A percentile compares a stretch with the other conserved stretches of the same genome.
Evolutionary conservation across 1,284 basidiomycete species (phyloP).

Genomic region (Sporisorium reilianum): DNA sequence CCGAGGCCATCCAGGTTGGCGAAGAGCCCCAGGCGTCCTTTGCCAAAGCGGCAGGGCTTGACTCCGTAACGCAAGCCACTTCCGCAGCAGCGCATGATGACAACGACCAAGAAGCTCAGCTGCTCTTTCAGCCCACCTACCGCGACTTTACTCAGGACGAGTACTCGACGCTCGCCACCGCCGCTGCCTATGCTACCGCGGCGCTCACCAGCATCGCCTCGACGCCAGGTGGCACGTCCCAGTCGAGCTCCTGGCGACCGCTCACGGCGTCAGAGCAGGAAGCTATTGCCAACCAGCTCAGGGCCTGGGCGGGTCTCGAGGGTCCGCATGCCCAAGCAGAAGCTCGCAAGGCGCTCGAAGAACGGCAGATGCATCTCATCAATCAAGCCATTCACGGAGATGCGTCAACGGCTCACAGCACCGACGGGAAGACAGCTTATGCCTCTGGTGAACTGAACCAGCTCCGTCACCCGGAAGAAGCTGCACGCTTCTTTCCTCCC

Average conservation of each 20-base stretch:
- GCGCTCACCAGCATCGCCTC: slow-evolving; percentile 58
- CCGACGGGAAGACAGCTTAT: neutral
- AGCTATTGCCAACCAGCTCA: slow-evolving; percentile 51
- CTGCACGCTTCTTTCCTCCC: slow-evolving; percentile 58
- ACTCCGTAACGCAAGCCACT: slow-evolving; percentile 16
- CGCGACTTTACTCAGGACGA: slow-evolving; percentile 54
- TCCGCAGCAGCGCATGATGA: slow-evolving; percentile 2
- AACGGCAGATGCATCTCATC: slow-evolving; percentile 50
- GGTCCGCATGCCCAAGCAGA: slow-evolving; percentile 58
- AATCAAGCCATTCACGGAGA: slow-evolving; percentile 29
- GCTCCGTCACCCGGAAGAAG: slow-evolving; percentile 20
- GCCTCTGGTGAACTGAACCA: slow-evolving; percentile 9
- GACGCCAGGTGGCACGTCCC: slow-evolving; percentile 26
- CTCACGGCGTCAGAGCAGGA: slow-evolving; percentile 52
- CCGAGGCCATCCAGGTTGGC: slow-evolving; percentile 35
- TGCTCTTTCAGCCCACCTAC: slow-evolving; percentile 55
- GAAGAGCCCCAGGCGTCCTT: slow-evolving; percentile 12
- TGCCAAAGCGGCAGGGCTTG: slow-evolving; percentile 1
- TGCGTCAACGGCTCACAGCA: slow-evolving; percentile 5
- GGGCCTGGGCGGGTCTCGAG: slow-evolving; percentile 65
- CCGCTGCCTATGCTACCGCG: slow-evolving; percentile 62
- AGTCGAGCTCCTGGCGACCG: slow-evolving; percentile 39
- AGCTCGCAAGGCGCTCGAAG: slow-evolving; percentile 54
- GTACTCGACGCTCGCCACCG: slow-evolving; percentile 59
- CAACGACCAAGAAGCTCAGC: slow-evolving; percentile 27